Evolutionary conservation across 1,284 basidiomycete species (phyloP).

Genomic region (Malassezia dermatis): DNA sequence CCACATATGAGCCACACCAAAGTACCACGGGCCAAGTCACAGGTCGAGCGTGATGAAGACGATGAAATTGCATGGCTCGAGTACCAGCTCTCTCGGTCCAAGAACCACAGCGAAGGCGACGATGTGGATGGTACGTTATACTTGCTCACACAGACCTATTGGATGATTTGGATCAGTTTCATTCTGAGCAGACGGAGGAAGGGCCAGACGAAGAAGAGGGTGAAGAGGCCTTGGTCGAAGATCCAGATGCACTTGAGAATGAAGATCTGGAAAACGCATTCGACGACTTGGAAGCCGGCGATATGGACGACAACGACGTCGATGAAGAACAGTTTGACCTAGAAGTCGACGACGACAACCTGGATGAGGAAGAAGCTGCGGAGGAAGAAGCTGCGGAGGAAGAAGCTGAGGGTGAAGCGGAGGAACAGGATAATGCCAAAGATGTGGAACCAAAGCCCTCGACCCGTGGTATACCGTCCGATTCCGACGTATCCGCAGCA

Average conservation of each 20-base stretch:
- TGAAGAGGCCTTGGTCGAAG: neutral
- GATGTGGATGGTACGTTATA: constrained; percentile 21
- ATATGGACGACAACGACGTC: neutral
- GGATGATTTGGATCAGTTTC: constrained; percentile 33
- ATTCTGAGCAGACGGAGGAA: constrained; percentile 24
- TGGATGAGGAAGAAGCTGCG: neutral
- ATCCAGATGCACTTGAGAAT: neutral
- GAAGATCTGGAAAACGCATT: constrained; percentile 6
- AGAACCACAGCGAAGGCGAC: constrained; percentile 20
- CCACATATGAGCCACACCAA: no score
- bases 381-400: no score
- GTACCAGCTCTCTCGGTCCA: constrained; percentile 24
- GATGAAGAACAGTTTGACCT: neutral
- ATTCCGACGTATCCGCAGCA: neutral
- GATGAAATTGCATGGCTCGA: constrained; percentile 47
- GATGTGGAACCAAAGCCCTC: neutral
- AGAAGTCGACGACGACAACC: constrained; percentile 18
- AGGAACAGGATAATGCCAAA: neutral
- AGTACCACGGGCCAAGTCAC: neutral
- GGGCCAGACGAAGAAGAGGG: constrained; percentile 2
- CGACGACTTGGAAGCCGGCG: constrained; percentile 2
- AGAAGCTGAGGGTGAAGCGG: no score
- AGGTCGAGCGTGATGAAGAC: constrained; percentile 37
- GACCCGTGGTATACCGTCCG: neutral
- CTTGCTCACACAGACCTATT: constrained; percentile 21